Evolutionary conservation across 2,329 filamentous ascomycete genomes (phyloP), one percentile per base, ranked within the genome.

Genomic region (Diaporthe ampelina): DNA sequence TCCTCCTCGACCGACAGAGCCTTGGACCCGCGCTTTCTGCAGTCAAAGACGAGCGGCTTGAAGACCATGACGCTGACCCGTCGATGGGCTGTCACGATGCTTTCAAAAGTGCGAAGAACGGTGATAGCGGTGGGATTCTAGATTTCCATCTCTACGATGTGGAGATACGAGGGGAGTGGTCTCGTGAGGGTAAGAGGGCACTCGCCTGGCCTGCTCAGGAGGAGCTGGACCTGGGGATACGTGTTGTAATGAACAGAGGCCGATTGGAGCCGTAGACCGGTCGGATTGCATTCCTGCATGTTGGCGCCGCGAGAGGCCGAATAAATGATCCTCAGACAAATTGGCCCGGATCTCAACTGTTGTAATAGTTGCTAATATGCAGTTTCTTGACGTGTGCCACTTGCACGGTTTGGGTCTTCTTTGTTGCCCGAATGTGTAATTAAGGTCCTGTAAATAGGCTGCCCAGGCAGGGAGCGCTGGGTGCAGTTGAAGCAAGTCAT

Each of bases 1-100:
- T 75, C 24, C 58, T 70, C 24, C 40, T 24, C 11, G 74, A 74
- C 65, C 43, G 65, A 15, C 71, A 75, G 43, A 75, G 72, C 40
- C 58, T 75, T 32, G 71, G 71, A 8, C 52, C 65, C 10, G 71
- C 74, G n/a, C 24, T 75, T 9, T 48, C 24, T 37, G 72, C 67
- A 32, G 58, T 75, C 11, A 24, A 48, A n/a, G 57, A 35, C 26
- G 74, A 75, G 72, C 74, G 72, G 21, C 21, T 43, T 37, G 21
- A 54, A 19, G 29, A 26, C 26, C 19, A 17, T 21, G 19, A 19
- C 17, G 32, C 17, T 9, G 3, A 2, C 17, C 11, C 4, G 29
- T 17, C 43, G 17, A 19, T 11, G 32, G n/a, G 19, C 3, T 45
- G 24, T 35, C 48, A 35, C 7, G 21, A 21, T 37, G 29, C 26